Evolutionary conservation across 2,329 filamentous ascomycete species (phyloP).

Genomic region (Neurospora sp.): DNA sequence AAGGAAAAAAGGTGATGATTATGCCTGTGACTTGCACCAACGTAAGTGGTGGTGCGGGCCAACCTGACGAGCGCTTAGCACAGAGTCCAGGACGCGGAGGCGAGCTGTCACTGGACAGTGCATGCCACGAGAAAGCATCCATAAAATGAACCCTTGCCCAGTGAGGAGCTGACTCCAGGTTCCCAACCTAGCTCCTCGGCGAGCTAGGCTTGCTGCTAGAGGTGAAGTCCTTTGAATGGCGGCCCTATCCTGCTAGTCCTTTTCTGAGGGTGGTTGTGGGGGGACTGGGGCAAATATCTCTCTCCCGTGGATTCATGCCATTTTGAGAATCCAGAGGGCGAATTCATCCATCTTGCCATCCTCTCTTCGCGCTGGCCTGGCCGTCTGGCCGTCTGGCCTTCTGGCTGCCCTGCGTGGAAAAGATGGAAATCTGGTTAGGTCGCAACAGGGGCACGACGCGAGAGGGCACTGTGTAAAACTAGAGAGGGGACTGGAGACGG

Average conservation of each 20-base stretch:
- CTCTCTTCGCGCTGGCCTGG: slow-evolving; percentile 6
- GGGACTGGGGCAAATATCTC: background rate
- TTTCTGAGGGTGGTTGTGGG: background rate
- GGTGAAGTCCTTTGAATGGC: background rate
- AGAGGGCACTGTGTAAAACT: background rate
- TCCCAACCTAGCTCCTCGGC: background rate
- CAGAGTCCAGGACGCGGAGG: slow-evolving; percentile 19
- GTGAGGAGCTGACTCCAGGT: slow-evolving; percentile 4
- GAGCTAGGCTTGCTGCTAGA: background rate
- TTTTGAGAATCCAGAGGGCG: slow-evolving; percentile 1
- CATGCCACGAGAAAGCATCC: slow-evolving; percentile 21
- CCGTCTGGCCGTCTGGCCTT: slow-evolving; percentile 3
- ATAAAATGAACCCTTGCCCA: slow-evolving; percentile 33
- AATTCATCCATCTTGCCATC: slow-evolving; percentile 2
- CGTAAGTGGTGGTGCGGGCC: slow-evolving; percentile 24
- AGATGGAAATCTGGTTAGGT: slow-evolving; percentile 8
- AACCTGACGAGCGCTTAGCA: slow-evolving; percentile 34
- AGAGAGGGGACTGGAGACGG: background rate
- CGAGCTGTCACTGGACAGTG: slow-evolving; percentile 33
- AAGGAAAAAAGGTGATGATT: slow-evolving; percentile 5
- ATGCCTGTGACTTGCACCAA: slow-evolving; percentile 1
- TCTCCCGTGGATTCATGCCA: background rate
- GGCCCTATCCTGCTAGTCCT: background rate
- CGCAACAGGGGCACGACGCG: slow-evolving; percentile 8
- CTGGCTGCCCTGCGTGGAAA: slow-evolving; percentile 14